These are phyloP conservation scores for Boehmeria nivea DNA, from an alignment of 306 rosid species.

Conservation along the genomic window DNA sequence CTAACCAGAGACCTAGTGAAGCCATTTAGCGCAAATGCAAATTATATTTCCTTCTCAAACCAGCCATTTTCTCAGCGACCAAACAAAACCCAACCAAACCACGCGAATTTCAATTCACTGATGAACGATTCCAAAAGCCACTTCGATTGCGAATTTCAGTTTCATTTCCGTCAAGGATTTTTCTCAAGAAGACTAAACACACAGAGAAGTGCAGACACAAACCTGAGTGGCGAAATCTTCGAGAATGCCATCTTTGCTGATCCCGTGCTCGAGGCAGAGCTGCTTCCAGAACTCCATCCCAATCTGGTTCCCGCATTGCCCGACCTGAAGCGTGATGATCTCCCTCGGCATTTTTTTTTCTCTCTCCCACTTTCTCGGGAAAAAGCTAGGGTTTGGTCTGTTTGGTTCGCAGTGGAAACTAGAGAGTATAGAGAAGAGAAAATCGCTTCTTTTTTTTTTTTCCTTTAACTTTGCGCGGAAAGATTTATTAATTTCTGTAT, in stretches of 20 bases:
- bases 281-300: slow-evolving; percentile 99
- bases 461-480: neutral
- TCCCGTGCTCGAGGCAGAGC: slow-evolving; percentile 96
- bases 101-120: neutral
- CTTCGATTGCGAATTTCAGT: neutral
- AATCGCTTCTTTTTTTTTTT: neutral
- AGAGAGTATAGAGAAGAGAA: neutral
- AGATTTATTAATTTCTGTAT: too few species aligned
- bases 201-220: neutral
- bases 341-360: slow-evolving; percentile 79
- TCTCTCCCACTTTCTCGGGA: slow-evolving; percentile 9
- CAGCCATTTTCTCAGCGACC: slow-evolving; percentile 7
- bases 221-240: slow-evolving; percentile 99
- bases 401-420: neutral
- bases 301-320: slow-evolving; percentile 99
- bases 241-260: slow-evolving; percentile 95
- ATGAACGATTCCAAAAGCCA: neutral
- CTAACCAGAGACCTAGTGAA: neutral
- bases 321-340: slow-evolving; percentile 93
- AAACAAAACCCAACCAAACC: neutral
- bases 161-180: neutral
- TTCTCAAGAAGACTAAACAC: neutral
- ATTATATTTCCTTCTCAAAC: neutral
- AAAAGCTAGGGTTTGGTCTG: slow-evolving; percentile 52
- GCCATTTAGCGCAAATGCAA: neutral